phyloP scores from a whole-genome alignment of 352 stramenopile species.

The Globisporangium rhizosaccharum region DNA sequence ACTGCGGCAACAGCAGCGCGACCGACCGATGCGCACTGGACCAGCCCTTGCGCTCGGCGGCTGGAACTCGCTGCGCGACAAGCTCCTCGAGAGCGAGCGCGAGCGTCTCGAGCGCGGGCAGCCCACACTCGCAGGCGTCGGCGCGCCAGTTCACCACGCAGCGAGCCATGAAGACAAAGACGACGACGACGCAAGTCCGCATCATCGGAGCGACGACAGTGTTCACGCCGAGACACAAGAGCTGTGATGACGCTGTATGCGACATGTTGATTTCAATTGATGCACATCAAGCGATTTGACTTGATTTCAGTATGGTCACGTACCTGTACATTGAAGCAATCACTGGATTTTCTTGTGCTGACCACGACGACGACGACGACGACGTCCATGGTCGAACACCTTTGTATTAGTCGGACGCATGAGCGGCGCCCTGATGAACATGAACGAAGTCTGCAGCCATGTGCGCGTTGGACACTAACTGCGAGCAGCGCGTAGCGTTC shows the following conservation, averaged over 20 bases:
- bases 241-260: neutral
- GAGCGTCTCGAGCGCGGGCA: slow-evolving; percentile 6
- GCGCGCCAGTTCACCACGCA: neutral
- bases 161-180: too few relatives aligned
- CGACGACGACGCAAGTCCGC: neutral
- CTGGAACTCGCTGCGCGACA: slow-evolving; percentile 16
- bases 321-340: too few relatives aligned
- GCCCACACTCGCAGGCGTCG: slow-evolving; percentile 7
- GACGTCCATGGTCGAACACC: too few relatives aligned
- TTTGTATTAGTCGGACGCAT: too few relatives aligned
- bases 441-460: too few relatives aligned
- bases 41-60: slow-evolving; percentile 7
- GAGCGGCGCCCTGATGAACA: too few relatives aligned
- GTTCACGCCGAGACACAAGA: neutral
- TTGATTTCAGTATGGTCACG: too few relatives aligned
- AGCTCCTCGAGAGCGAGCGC: slow-evolving; percentile 15
- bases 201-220: neutral
- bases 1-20: neutral
- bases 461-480: too few relatives aligned
- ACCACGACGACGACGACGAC: too few relatives aligned
- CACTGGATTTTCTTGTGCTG: too few relatives aligned
- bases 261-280: neutral
- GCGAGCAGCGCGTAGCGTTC: too few relatives aligned
- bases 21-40: slow-evolving; percentile 2
- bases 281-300: neutral